Evolutionary conservation across 768 basidiomycete genomes (phyloP).

Genomic region (Russula sp.): DNA sequence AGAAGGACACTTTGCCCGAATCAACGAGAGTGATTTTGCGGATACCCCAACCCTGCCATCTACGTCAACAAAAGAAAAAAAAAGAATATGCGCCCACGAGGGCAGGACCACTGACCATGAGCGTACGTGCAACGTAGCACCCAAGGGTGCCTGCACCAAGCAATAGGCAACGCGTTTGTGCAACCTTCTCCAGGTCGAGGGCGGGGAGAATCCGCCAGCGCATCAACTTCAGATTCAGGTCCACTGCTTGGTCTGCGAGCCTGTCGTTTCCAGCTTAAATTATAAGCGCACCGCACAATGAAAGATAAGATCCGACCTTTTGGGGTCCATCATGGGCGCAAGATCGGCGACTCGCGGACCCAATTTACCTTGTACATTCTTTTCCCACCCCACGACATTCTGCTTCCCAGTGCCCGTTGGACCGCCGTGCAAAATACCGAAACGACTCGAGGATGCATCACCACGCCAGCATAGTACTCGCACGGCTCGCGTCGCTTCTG

Average conservation of each 20-base stretch:
- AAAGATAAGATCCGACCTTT: constrained; percentile 45
- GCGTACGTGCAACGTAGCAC: constrained; percentile 88
- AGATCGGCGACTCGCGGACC: constrained; percentile 86
- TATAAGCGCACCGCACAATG: background rate
- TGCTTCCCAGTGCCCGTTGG: constrained; percentile 42
- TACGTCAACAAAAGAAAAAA: background rate
- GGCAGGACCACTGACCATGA: constrained; percentile 63
- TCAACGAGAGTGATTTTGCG: constrained; percentile 92
- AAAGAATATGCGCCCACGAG: background rate
- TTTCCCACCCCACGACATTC: constrained; percentile 91
- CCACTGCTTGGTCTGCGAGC: constrained; percentile 95
- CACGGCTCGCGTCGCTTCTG: constrained; percentile 46
- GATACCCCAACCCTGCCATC: constrained; percentile 86
- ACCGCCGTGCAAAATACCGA: constrained; percentile 50
- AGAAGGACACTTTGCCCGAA: constrained; percentile 88
- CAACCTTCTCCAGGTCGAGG: constrained; percentile 85
- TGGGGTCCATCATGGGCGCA: constrained; percentile 95
- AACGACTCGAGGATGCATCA: constrained; percentile 58
- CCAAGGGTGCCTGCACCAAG: constrained; percentile 96
- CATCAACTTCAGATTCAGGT: constrained; percentile 96
- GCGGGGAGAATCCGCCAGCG: constrained; percentile 92
- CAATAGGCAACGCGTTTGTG: constrained; percentile 73
- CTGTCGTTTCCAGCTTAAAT: constrained; percentile 39
- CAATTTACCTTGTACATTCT: constrained; percentile 82
- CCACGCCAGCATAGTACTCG: constrained; percentile 77